These are phyloP conservation scores for Penicillium frequentans DNA, from an alignment of 2,329 filamentous ascomycete genomes.

Conservation along the genomic window DNA sequence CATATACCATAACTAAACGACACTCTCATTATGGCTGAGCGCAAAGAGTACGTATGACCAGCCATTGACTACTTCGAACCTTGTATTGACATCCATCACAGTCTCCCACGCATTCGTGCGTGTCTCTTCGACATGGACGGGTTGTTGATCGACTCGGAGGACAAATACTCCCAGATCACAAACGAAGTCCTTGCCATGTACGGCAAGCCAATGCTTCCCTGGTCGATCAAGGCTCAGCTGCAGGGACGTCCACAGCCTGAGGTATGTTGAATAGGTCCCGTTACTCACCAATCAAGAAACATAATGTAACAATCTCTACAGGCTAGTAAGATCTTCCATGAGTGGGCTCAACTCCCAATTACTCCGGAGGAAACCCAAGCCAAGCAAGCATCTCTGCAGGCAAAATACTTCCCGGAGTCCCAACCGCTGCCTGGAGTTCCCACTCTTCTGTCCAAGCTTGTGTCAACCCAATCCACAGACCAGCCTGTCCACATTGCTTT, in stretches of 20 bases:
- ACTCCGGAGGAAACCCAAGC: slow-evolving; percentile 64
- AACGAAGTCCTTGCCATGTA: slow-evolving; percentile 80
- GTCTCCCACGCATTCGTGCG: slow-evolving; percentile 77
- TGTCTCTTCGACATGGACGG: slow-evolving; percentile 99
- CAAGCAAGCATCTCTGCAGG: slow-evolving; percentile 65
- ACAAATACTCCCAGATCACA: slow-evolving; percentile 79
- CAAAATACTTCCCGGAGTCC: slow-evolving; percentile 69
- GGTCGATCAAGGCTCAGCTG: slow-evolving; percentile 89
- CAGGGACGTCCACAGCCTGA: slow-evolving; percentile 64
- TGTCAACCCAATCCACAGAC: slow-evolving; percentile 34
- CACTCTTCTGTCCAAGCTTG: slow-evolving; percentile 57
- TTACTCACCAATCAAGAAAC: background rate
- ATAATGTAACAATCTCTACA: slow-evolving; percentile 25
- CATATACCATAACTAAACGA: background rate
- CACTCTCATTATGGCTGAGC: background rate
- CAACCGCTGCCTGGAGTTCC: slow-evolving; percentile 76
- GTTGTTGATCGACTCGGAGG: slow-evolving; percentile 89
- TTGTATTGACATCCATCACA: slow-evolving; percentile 33
- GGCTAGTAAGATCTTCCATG: slow-evolving; percentile 64
- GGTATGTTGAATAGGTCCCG: slow-evolving; percentile 32
- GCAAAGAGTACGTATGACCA: background rate
- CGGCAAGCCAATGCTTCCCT: slow-evolving; percentile 73
- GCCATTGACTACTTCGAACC: background rate
- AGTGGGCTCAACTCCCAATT: slow-evolving; percentile 86
- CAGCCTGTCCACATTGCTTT: slow-evolving; percentile 74